Evolutionary conservation across 169 alveolate genomes (phyloP), one percentile per base, ranked within the genome.

Genomic region (Cryptosporidium xiaoi): DNA sequence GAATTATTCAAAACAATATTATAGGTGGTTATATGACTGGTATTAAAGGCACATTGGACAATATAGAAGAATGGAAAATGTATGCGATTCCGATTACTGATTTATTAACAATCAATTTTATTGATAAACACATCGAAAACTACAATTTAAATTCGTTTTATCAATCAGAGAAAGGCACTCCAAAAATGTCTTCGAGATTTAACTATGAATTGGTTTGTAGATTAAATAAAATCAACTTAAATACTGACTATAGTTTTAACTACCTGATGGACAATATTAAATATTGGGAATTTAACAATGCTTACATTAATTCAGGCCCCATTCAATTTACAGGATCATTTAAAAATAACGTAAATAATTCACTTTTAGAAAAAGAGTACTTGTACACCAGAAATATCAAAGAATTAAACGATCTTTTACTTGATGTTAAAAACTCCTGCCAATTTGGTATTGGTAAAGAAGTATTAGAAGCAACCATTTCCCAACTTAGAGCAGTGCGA

Each of bases 251-350:
- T 2, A 27, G 77, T 4, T 60, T 60, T 48, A 55, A 48, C 64
- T 82, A 91, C 56, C 82, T 93, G 56, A 93, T 93, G 65, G 83
- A 90, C 48, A 94, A 94, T 10, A 91, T 93, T 62, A 91, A 91
- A 60, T 92, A 90, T 56, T 97, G 99, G 99, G 92, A 92, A 64
- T 65, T 90, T 71, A 96, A 95, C 27, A 99, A 97, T 87, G 94
- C 94, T 27, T 97, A 95, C 92, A 94, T 94, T 82, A 97, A 97
- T 85, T 99, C 99, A 3, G 99, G 99, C 27, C 99, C 99, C 20
- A 96, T 97, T 27, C 97, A 97, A 91, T 97, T 94, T 92, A 92
- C 67, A 66, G 98, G 97, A 58, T 83, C 83, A 13, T 95, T 93
- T 27, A 82, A 94, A 6, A 67, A 91, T n/a, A 77, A 93, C 56